Percentiles rank a stretch among this genome's conserved stretches.
phyloP scores from a whole-genome alignment of 2,329 filamentous ascomycete genomes.

The Aureobasidium sp. region DNA sequence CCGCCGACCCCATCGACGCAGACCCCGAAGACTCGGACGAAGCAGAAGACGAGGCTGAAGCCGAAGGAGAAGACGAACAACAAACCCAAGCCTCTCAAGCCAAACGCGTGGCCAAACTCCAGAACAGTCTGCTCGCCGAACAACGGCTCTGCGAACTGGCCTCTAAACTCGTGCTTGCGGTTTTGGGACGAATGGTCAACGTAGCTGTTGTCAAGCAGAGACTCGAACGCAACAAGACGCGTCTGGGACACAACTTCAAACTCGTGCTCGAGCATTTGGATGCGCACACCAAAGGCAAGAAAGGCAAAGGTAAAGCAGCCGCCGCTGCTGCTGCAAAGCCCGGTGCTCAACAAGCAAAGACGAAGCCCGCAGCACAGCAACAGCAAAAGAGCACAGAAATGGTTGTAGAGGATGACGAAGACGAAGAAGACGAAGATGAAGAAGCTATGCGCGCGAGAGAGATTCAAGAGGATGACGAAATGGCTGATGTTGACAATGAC shows the following conservation, averaged over 20 bases:
- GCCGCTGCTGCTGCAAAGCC: background rate
- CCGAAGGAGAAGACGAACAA: constrained; percentile 20
- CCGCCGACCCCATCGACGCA: constrained; percentile 52
- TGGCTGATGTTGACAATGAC: constrained; percentile 20
- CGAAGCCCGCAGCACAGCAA: constrained; percentile 5
- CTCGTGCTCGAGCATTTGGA: constrained; percentile 77
- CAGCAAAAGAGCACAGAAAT: constrained; percentile 23
- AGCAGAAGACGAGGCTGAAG: constrained; percentile 32
- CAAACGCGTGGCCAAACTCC: constrained; percentile 50
- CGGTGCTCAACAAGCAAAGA: background rate
- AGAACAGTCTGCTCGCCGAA: constrained; percentile 61
- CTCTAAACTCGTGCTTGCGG: constrained; percentile 72
- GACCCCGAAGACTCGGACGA: constrained; percentile 47
- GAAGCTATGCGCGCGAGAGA: constrained; percentile 22
- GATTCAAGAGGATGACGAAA: constrained; percentile 23
- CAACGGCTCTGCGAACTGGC: constrained; percentile 78
- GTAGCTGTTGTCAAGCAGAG: constrained; percentile 56
- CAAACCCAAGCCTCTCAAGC: constrained; percentile 41
- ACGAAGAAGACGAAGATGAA: constrained; percentile 19
- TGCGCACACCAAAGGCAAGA: constrained; percentile 38
- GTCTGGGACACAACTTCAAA: constrained; percentile 75
- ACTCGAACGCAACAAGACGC: constrained; percentile 68
- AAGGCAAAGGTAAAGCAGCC: constrained; percentile 26
- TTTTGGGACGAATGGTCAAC: constrained; percentile 68
- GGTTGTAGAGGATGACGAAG: constrained; percentile 15